A percentile compares a stretch with the other conserved stretches of the same genome.
Evolutionary conservation across 2,329 filamentous ascomycete genomes (phyloP).

Genomic region (Aspergillus flavus): DNA sequence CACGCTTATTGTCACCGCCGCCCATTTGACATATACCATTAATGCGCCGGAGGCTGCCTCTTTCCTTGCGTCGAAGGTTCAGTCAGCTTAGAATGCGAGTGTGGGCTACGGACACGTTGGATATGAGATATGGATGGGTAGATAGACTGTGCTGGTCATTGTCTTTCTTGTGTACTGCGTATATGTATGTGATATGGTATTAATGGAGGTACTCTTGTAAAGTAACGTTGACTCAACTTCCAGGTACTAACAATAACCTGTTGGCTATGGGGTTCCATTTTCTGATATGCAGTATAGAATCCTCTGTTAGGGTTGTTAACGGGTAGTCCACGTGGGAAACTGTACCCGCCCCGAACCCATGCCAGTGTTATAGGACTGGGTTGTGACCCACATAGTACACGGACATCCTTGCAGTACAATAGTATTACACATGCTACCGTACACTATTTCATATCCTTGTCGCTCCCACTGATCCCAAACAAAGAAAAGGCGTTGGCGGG

Average conservation of each 20-base stretch:
- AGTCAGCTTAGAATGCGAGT: background rate
- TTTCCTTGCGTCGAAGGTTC: conserved; percentile 17
- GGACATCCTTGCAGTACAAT: background rate
- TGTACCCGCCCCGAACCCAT: no score
- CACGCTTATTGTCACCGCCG: conserved; percentile 19
- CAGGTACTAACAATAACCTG: no score
- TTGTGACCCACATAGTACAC: background rate
- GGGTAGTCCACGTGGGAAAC: no score
- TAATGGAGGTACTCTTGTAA: background rate
- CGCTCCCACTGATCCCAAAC: no score
- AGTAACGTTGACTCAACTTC: no score
- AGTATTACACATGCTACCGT: background rate
- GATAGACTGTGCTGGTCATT: conserved; percentile 1
- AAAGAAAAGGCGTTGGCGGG: no score
- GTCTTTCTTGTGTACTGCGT: background rate
- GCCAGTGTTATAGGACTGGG: background rate
- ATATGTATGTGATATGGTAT: background rate
- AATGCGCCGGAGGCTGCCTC: conserved; percentile 16
- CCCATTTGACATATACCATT: conserved; percentile 20
- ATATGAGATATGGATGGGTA: background rate
- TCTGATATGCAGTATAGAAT: no score
- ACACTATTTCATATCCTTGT: background rate
- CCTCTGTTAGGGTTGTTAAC: no score
- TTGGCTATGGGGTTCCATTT: no score
- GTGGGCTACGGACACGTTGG: background rate